These are phyloP conservation scores for Massariosphaeria phaeospora DNA, from an alignment of 495 filamentous ascomycete genomes.

Conservation along the genomic window DNA sequence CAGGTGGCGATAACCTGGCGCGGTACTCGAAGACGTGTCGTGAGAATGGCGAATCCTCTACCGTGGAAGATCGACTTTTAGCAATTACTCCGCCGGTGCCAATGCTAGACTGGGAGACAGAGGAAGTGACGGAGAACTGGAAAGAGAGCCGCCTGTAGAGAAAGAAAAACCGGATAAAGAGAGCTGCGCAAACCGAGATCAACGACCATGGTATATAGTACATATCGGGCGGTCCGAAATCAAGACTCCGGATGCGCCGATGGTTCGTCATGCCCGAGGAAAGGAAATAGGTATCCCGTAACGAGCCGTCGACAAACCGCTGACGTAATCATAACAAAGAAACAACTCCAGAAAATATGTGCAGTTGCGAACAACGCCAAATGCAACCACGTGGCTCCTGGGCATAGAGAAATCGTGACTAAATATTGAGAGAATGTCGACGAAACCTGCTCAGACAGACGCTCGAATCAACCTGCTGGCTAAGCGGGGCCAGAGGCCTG, in stretches of 20 bases:
- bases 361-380: slow-evolving; percentile 17
- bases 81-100: slow-evolving; percentile 22
- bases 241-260: slow-evolving; percentile 29
- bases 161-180: slow-evolving; percentile 5
- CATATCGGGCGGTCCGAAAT: slow-evolving; percentile 26
- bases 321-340: slow-evolving; percentile 27
- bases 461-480: too few species aligned
- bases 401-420: slow-evolving; percentile 30
- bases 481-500: slow-evolving; percentile 25
- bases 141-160: slow-evolving; percentile 1
- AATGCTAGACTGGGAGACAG: slow-evolving; percentile 13
- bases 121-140: not conserved
- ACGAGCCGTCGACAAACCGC: slow-evolving; percentile 29
- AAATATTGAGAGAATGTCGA: slow-evolving; percentile 25
- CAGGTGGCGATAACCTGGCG: not conserved
- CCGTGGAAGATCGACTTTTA: slow-evolving; percentile 28
- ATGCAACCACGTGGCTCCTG: slow-evolving; percentile 24
- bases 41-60: slow-evolving; percentile 28
- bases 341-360: slow-evolving; percentile 25
- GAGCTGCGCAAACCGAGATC: slow-evolving; percentile 16
- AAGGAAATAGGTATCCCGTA: slow-evolving; percentile 32
- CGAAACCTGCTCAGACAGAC: slow-evolving; percentile 30
- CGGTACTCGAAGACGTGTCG: too few species aligned
- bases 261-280: slow-evolving; percentile 28
- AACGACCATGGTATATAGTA: slow-evolving; percentile 32